Base-by-base conservation (phyloP, 2,329 filamentous ascomycete genomes). In the Epichloe gansuensis region DNA sequence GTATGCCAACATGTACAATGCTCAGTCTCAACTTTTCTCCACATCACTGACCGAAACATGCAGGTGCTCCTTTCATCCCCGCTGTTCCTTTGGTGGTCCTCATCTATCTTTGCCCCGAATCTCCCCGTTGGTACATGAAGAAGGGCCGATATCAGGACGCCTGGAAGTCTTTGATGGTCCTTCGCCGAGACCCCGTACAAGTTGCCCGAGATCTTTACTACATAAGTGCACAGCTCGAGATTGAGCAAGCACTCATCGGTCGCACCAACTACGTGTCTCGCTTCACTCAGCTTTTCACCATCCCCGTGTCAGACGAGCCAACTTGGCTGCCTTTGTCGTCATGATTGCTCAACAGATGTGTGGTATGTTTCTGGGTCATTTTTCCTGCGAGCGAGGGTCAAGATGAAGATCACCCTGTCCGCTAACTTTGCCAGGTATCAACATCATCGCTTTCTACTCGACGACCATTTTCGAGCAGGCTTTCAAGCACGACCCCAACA, bases 301-400 rank as follows among this genome's bases (percentile, higher is more conserved):
- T 88, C 50, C 82, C 0, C 77, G 85, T 53, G 72, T 86, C 12
- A 77, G 83, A 46, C 76, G 83, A 43, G 88, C 88, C 12, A 90
- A 82, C 15, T 74, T 86, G 46, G 88, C 88, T 11, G 86, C 87
- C 1, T 86, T 83, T 60, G 82, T 82, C 2, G 86, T 93, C 62
- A 94, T 94, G 88, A 80, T 86, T 64, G 81, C 81, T 3, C 83
- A 86, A 66, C 82, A 86, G 67, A 82, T 86, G 75, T 85, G 81
- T 59, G 76, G 65, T 25, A 69, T 25, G 49, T 51, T 62, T 6
- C n/a, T 28, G 15, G 25, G 8, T 21, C 8, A 13, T 13, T 13
- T 11, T 3, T 41, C n/a, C 35, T n/a, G 17, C 13, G 25, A 17
- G 23, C 13, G 11, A 15, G 15, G 12, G 15, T 31, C 15, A 23